phyloP scores from a whole-genome alignment of 1,139 yeast species.

The Zygotorulaspora mrakii region DNA sequence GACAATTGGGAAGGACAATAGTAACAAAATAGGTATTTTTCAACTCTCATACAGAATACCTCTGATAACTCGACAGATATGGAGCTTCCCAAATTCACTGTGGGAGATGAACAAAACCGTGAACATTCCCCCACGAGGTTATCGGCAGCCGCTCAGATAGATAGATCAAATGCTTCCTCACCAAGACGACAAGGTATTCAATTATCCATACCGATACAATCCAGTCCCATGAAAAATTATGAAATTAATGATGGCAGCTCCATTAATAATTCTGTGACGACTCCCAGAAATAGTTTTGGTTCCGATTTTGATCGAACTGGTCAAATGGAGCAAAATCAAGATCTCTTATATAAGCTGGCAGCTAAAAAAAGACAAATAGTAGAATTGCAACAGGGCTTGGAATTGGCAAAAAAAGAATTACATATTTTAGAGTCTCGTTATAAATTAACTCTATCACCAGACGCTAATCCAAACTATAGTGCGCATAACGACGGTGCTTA shows the following conservation, averaged over 20 bases:
- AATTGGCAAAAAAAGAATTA: constrained; percentile 39
- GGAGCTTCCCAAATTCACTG: constrained; percentile 25
- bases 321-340: constrained; percentile 7
- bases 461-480: constrained; percentile 4
- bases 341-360: constrained; percentile 40
- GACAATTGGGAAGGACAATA: constrained; percentile 3
- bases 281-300: constrained; percentile 9
- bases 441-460: constrained; percentile 25
- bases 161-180: constrained; percentile 6
- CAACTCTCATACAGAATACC: constrained; percentile 30
- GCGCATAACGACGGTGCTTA: not conserved
- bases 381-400: constrained; percentile 40
- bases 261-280: constrained; percentile 6
- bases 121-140: constrained; percentile 6
- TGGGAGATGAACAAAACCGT: constrained; percentile 23
- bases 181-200: constrained; percentile 18
- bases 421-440: constrained; percentile 34
- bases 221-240: constrained; percentile 16
- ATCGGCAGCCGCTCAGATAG: constrained; percentile 4
- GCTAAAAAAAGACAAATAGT: constrained; percentile 44
- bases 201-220: constrained; percentile 15
- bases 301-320: constrained; percentile 7
- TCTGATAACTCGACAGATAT: constrained; percentile 37
- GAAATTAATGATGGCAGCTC: constrained; percentile 3
- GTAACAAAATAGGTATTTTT: too few species aligned